A percentile compares a stretch with the other conserved stretches of the same genome.
Conservation (phyloP, 176 grass and related monocot species). For the Cenchrus fungigraminus region DNA sequence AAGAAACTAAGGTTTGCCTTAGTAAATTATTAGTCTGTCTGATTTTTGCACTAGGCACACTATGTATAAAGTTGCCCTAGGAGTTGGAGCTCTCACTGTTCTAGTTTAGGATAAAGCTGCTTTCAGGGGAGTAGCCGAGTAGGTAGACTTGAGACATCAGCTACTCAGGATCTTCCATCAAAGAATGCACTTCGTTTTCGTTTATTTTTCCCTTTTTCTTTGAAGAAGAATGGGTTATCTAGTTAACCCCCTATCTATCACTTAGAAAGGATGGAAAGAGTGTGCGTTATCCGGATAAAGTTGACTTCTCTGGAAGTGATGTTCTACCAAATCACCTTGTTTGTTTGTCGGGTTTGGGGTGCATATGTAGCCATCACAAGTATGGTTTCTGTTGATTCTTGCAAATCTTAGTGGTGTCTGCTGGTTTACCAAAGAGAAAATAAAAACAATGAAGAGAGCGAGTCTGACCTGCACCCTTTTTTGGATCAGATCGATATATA, state of each 20-base stretch:
- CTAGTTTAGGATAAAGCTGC: slow-evolving; percentile 51
- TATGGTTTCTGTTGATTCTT: neutral
- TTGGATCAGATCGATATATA: too few species aligned
- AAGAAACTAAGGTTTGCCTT: neutral
- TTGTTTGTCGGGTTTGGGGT: neutral
- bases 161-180: slow-evolving; percentile 29
- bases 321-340: slow-evolving; percentile 41
- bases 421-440: neutral
- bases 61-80: slow-evolving; percentile 12
- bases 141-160: slow-evolving; percentile 52
- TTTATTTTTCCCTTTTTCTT: slow-evolving; percentile 6
- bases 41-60: slow-evolving; percentile 10
- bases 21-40: neutral
- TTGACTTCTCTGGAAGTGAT: slow-evolving; percentile 49
- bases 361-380: neutral
- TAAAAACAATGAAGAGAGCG: too few species aligned
- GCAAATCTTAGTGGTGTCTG: slow-evolving; percentile 1
- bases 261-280: slow-evolving; percentile 3
- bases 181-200: slow-evolving; percentile 5
- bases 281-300: slow-evolving; percentile 45
- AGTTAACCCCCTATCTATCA: slow-evolving; percentile 28
- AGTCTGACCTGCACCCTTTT: too few species aligned
- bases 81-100: slow-evolving; percentile 33
- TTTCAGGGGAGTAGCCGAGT: slow-evolving; percentile 40
- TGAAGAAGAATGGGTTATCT: slow-evolving; percentile 24